phyloP scores from a whole-genome alignment of 495 filamentous ascomycete genomes.

The Schizothecium vesticola region DNA sequence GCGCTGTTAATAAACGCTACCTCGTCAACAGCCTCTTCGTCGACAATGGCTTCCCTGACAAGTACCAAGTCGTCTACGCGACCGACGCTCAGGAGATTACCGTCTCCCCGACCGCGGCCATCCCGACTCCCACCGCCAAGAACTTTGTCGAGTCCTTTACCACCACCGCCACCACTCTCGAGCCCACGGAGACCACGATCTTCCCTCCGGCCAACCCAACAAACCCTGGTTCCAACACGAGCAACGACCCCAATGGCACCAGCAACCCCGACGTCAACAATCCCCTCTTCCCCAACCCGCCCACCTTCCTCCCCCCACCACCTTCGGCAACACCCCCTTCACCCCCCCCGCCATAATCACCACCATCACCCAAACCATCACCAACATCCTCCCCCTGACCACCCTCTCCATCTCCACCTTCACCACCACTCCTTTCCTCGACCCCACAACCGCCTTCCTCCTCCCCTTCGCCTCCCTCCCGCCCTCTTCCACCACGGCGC shows the following conservation, averaged over 20 bases:
- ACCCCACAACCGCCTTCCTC: not conserved
- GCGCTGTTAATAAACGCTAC: slow-evolving; percentile 27
- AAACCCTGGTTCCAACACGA: not conserved
- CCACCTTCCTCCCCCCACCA: not conserved
- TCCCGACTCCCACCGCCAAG: slow-evolving; percentile 8
- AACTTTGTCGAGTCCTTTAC: not conserved
- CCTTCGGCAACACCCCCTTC: not conserved
- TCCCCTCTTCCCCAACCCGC: not conserved
- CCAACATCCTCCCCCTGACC: not conserved
- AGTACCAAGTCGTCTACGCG: slow-evolving; percentile 30
- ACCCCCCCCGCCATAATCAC: not conserved
- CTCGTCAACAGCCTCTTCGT: slow-evolving; percentile 29
- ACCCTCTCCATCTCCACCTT: not conserved
- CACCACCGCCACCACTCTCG: not conserved
- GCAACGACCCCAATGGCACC: not conserved
- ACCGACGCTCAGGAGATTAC: slow-evolving; percentile 31
- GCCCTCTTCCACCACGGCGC: not conserved
- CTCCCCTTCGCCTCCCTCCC: not conserved
- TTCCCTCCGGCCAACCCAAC: not conserved
- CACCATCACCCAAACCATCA: not conserved
- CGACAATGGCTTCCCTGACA: slow-evolving; percentile 33
- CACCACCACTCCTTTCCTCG: not conserved
- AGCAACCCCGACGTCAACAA: not conserved
- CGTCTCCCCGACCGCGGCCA: slow-evolving; percentile 24
- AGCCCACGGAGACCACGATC: not conserved